A percentile compares a stretch with the other conserved stretches of the same genome.
These are phyloP conservation scores for Arthrocladium fulminans DNA, from an alignment of 2,329 filamentous ascomycete species.

Conservation along the genomic window DNA sequence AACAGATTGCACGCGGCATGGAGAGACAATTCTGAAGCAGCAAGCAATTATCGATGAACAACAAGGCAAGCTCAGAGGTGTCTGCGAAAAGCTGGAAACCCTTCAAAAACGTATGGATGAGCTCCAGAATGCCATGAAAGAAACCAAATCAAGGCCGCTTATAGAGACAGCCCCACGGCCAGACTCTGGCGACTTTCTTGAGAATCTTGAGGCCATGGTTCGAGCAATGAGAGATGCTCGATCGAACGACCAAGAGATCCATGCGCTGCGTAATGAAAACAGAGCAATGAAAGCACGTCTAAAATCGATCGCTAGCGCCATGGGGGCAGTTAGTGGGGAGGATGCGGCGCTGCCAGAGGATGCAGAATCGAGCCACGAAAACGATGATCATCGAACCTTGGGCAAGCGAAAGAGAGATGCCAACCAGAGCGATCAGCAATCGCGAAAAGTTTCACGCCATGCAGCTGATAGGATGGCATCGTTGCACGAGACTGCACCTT, in stretches of 20 bases:
- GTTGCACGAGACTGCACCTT: neutral
- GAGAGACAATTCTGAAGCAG: constrained; percentile 12
- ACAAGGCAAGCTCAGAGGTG: constrained; percentile 13
- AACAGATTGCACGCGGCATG: constrained; percentile 1
- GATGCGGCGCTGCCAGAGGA: neutral
- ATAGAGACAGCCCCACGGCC: neutral
- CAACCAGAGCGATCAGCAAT: neutral
- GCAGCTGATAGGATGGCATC: too few relatives aligned
- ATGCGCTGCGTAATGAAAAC: constrained; percentile 18
- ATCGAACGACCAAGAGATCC: constrained; percentile 10
- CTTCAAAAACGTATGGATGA: constrained; percentile 15
- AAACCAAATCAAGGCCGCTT: neutral
- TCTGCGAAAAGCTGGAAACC: constrained; percentile 14
- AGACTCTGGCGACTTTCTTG: neutral
- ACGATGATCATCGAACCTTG: neutral
- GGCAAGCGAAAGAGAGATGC: constrained; percentile 17
- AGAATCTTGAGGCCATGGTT: constrained; percentile 10
- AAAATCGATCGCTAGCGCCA: constrained; percentile 13
- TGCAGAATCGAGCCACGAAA: neutral
- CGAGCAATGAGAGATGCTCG: constrained; percentile 10
- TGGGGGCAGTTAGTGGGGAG: neutral
- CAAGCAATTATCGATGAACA: neutral
- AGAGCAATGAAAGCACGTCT: constrained; percentile 16
- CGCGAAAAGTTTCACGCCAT: neutral
- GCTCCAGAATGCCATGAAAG: constrained; percentile 13